Evolutionary conservation across 2,329 filamentous ascomycete genomes (phyloP), one percentile per base, ranked within the genome.

Genomic region (Dactylellina haptotyla): DNA sequence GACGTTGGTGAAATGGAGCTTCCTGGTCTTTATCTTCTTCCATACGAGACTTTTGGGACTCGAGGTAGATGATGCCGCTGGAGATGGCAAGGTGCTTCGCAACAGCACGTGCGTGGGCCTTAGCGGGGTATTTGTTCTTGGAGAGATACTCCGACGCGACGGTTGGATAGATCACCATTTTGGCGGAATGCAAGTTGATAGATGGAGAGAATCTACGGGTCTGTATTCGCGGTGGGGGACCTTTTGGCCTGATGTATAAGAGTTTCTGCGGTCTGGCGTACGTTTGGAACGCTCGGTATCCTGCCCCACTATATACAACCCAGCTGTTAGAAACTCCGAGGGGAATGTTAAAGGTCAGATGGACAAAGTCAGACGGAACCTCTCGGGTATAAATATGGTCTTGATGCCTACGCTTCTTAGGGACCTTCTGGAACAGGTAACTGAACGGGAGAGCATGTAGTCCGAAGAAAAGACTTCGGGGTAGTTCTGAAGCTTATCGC

Each of bases 51-150:
- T 89, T 88, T 79, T 93, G 90, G 61, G 89, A 90, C 83, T 98
- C 94, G 48, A 98, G 85, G 80, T 97, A 99, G 66, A 99, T 85
- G 16, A 94, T 85, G 51, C 93, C 93, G 30, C 83, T 85, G 65
- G 84, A 84, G 39, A 77, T 61, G 75, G 87, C 84, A 30, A 90
- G 87, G 41, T 88, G 83, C 79, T 90, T 88, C 67, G 89, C 90
- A n/a, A 98, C 93, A 75, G 90, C 89, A 77, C 87, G 87, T 71
- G 91, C 92, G 81, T 99, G 95, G 26, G 86, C 85, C 83, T 97
- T 98, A 78, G 90, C 94, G 23, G 95, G 95, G 69, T 73, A 73
- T 30, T 73, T 73, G 69, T 73, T 46, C 6, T 18, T 50, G 61
- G 69, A 73, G 46, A 73, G 41, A 32, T 73, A 73, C 61, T 65